These are phyloP conservation scores for Aspergillus sp. DNA, from an alignment of 2,329 filamentous ascomycete species.

Conservation along the genomic window DNA sequence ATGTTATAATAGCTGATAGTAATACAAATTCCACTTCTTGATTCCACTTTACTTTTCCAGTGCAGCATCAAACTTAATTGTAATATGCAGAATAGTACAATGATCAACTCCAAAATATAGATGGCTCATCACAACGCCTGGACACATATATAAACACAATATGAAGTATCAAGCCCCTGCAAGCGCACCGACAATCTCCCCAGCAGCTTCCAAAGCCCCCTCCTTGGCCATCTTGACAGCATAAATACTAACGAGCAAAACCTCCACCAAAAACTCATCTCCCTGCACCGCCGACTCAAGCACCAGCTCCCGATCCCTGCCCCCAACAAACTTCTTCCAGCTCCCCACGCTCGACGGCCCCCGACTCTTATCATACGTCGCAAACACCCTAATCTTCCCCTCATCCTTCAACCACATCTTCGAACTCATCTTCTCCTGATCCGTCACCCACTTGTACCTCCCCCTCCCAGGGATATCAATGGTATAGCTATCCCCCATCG, in stretches of 20 bases:
- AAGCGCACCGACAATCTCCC: background rate
- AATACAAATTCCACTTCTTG: too few species aligned
- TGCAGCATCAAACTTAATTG: background rate
- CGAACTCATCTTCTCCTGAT: background rate
- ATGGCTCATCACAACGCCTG: too few species aligned
- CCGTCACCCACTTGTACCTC: background rate
- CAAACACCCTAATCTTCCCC: background rate
- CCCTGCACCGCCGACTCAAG: background rate
- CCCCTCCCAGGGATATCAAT: background rate
- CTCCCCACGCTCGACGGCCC: background rate
- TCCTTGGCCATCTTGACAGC: slow-evolving; percentile 1
- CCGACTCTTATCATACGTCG: background rate
- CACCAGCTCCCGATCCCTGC: background rate
- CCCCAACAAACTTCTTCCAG: slow-evolving; percentile 4
- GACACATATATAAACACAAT: too few species aligned
- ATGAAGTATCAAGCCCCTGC: background rate
- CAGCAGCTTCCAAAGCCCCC: background rate
- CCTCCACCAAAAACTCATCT: slow-evolving; percentile 1
- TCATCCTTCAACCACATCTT: slow-evolving; percentile 5
- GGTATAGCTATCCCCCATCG: background rate
- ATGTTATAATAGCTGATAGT: too few species aligned
- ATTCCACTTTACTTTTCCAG: too few species aligned
- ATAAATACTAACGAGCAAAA: slow-evolving; percentile 2
- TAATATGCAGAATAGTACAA: background rate
- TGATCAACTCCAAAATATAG: too few species aligned